Evolutionary conservation across 257 asterid species (phyloP), one percentile per base, ranked within the genome.

Genomic region (Primulina tabacum): DNA sequence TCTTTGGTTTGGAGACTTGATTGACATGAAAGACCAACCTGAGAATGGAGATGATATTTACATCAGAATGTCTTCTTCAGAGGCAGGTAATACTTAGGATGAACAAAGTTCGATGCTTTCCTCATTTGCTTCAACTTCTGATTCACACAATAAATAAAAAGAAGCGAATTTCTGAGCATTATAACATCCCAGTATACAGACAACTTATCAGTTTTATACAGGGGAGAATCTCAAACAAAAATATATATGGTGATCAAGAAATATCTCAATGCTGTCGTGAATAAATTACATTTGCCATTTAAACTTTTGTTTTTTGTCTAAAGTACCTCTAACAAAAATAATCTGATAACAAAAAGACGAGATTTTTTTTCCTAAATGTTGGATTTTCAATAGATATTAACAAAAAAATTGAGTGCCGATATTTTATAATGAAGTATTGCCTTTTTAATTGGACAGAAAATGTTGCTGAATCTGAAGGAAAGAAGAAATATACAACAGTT

Each of bases 1-100:
- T 55, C 55, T 9, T 16, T 72, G 78, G 81, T 72, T 64, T 0
- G 65, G 38, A 7, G 81, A 76, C 11, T 73, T 76, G 73, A 34
- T n/a, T n/a, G 82, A 80, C 28, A 32, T 73, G 10, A 70, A 66
- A 69, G 76, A 60, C 18, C 17, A 28, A 12, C 12, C 29, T 28
- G 6, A 32, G 20, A 4, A 61, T 57, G 72, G 64, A 24, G 40
- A 72, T 10, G 61, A 72, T 30, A 58, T 77, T 34, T 77, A 77
- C 57, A 63, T 77, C 26, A 67, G 78, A 67, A 57, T 65, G 72
- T 21, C 77, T 2, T 57, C 28, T 9, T 67, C 78, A 0, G 73
- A 73, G 62, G 43, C 70, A 62, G 71, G 78, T 73, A 67, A 60
- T 28, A 28, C 4, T 28, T 28, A 28, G 30, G 30, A 28, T 3